Evolutionary conservation across 768 basidiomycete species (phyloP).

Genomic region (Tulasnella sp.): DNA sequence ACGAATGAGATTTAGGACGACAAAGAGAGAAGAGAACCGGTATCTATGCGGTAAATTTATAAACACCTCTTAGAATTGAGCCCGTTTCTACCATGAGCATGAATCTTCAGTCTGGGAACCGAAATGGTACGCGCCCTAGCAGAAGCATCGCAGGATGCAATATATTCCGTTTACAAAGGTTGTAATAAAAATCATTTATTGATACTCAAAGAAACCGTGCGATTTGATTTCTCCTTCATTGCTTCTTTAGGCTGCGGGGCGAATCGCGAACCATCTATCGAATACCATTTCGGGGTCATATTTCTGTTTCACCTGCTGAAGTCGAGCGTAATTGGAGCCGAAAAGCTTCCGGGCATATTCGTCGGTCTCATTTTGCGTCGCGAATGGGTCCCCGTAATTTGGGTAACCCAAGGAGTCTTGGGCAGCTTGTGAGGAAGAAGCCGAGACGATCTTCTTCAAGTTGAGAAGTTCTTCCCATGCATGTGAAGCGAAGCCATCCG

Average conservation of each 20-base stretch:
- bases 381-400: constrained; percentile 6
- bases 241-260: neutral
- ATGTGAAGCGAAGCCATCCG: constrained; percentile 1
- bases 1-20: too few species aligned
- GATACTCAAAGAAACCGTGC: neutral
- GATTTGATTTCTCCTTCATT: neutral
- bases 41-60: too few species aligned
- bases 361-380: constrained; percentile 24
- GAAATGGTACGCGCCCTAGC: too few species aligned
- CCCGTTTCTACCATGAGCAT: too few species aligned
- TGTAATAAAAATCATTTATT: neutral
- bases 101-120: too few species aligned
- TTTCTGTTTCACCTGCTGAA: constrained; percentile 33
- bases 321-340: constrained; percentile 29
- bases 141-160: neutral
- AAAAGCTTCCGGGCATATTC: constrained; percentile 27
- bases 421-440: constrained; percentile 21
- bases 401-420: constrained; percentile 26
- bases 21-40: too few species aligned
- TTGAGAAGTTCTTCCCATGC: neutral
- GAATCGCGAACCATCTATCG: constrained; percentile 36
- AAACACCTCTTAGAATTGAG: too few species aligned
- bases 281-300: constrained; percentile 37
- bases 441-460: constrained; percentile 1
- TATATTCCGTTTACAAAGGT: neutral